Base-by-base conservation (phyloP, 2,329 filamentous ascomycete species). In the Ciborinia camelliae region DNA sequence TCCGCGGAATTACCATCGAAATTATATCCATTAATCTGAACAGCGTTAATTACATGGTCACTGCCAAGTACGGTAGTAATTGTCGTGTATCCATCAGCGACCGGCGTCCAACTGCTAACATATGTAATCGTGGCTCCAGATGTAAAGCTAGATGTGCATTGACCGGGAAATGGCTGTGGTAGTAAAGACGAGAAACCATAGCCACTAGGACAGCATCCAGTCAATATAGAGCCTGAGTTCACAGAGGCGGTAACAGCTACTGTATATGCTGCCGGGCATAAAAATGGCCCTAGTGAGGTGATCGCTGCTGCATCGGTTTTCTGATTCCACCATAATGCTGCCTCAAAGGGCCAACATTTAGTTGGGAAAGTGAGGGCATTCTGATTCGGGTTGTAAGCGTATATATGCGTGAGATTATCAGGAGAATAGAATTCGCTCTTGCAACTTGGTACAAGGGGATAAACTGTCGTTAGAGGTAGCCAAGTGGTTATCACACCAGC, bases 1-100 rank as follows among this genome's bases (percentile, higher is more conserved):
- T 30, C 15, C 1, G 60, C 60, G 3, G 50, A 54, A 37, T 63
- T 63, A 12, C 60, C 60, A 20, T 55, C 28, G n/a, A 59, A 64
- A 23, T 64, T 64, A 7, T 51, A 64, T 32, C 62, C 62, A 28
- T 64, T 59, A 7, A 64, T 53, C 5, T 64, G 62, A 9, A 51
- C 60, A 18, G 48, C 62, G 9, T 18, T 14, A 6, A 50, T 15
- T 15, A 14, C 9, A 32, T 43, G 23, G 8, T 52, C 20, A 5
- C 4, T 18, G 2, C 12, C 3, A 15, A 32, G 18, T 15, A 37
- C 47, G 7, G 47, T 26, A 9, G 12, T 58, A 4, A 45, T 26
- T 12, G 43, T 63, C 14, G 41, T 26, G 23, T 28, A 48, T 3
- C 23, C 48, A 58, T 35, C 30, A 10, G 37, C 2, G 30, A 10